These are phyloP conservation scores for Isoetes engelmannii DNA, from an alignment of 83 land plant species.

Conservation along the genomic window DNA sequence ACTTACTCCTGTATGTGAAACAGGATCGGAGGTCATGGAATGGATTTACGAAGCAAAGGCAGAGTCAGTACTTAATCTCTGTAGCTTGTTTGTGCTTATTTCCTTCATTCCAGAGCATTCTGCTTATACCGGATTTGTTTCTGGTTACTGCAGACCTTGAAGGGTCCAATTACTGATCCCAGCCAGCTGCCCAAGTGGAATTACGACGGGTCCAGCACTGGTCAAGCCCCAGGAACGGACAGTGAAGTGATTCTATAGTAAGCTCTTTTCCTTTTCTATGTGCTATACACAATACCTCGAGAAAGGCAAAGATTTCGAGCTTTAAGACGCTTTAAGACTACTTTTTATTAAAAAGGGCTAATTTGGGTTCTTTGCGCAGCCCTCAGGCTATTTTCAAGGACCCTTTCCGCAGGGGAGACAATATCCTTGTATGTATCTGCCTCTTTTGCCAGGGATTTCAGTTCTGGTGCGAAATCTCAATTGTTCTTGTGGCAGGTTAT, in stretches of 20 bases:
- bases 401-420: constrained; percentile 12
- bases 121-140: neutral
- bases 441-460: neutral
- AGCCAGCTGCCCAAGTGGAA: constrained; percentile 8
- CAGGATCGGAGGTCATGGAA: constrained; percentile 21
- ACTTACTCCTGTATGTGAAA: too few relatives aligned
- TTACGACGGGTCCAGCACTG: constrained; percentile 15
- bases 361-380: neutral
- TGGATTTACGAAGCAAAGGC: constrained; percentile 16
- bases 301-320: neutral
- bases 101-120: neutral
- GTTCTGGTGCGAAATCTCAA: neutral
- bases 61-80: constrained; percentile 1
- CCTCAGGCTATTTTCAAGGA: constrained; percentile 20
- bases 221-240: constrained; percentile 25
- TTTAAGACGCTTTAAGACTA: neutral
- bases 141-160: constrained; percentile 2
- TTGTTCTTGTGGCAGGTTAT: constrained; percentile 4
- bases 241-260: constrained; percentile 28
- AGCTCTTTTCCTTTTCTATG: neutral
- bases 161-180: constrained; percentile 11
- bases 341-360: neutral
- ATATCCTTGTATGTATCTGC: constrained; percentile 4
- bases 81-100: neutral
- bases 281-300: neutral